A percentile compares a stretch with the other conserved stretches of the same genome.
Conservation (phyloP, 441 rosid species). For the Erodium trifolium region DNA sequence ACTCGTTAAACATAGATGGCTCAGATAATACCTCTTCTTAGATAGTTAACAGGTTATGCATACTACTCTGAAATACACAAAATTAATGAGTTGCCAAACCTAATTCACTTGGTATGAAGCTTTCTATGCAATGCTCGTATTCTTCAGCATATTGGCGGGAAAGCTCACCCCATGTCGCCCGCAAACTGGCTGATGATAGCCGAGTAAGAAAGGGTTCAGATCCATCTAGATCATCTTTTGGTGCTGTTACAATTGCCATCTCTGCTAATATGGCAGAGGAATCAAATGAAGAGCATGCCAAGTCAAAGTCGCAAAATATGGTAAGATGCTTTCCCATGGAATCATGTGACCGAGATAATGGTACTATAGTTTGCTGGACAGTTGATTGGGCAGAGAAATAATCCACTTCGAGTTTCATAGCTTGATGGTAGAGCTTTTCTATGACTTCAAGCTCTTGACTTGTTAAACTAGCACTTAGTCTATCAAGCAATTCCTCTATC, state of each 20-base stretch:
- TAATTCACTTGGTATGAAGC: slow-evolving; percentile 47
- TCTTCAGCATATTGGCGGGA: slow-evolving; percentile 81
- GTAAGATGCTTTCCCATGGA: slow-evolving; percentile 42
- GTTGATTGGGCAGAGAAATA: slow-evolving; percentile 73
- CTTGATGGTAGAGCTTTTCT: slow-evolving; percentile 91
- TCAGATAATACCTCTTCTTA: not conserved
- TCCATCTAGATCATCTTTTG: slow-evolving; percentile 56
- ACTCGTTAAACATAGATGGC: slow-evolving; percentile 7
- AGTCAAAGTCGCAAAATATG: slow-evolving; percentile 92
- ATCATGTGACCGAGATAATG: slow-evolving; percentile 51
- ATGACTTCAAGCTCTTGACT: slow-evolving; percentile 89
- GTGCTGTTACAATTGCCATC: slow-evolving; percentile 87
- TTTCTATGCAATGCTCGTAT: slow-evolving; percentile 81
- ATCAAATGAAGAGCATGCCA: slow-evolving; percentile 87
- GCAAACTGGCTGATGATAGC: slow-evolving; percentile 69
- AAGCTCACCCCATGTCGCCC: slow-evolving; percentile 65
- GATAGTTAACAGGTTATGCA: too few relatives aligned
- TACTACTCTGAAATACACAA: too few relatives aligned
- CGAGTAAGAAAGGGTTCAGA: slow-evolving; percentile 44
- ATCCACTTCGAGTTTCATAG: slow-evolving; percentile 92
- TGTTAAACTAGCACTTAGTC: slow-evolving; percentile 83
- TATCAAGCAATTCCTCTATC: slow-evolving; percentile 89
- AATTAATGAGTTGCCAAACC: slow-evolving; percentile 26
- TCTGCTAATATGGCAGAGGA: slow-evolving; percentile 96
- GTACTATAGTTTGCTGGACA: slow-evolving; percentile 58